A percentile compares a stretch with the other conserved stretches of the same genome.
Evolutionary conservation across 2,329 filamentous ascomycete genomes (phyloP).

Genomic region (Dichotomopilus funicola): DNA sequence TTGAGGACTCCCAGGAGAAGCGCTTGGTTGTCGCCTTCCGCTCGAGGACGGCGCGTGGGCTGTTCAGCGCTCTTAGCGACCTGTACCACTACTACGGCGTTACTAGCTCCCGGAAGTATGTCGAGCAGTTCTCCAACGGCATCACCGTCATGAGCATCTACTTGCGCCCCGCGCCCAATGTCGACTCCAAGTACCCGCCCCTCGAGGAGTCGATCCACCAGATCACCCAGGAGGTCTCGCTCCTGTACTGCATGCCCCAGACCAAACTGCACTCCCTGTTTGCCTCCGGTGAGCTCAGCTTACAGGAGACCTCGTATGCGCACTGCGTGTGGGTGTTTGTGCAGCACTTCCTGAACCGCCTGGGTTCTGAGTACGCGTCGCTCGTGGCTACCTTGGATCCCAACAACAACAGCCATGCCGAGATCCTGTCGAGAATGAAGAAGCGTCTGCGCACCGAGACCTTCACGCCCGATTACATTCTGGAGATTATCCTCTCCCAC

Average conservation of each 20-base stretch:
- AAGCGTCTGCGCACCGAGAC: constrained; percentile 91
- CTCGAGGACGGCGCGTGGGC: constrained; percentile 79
- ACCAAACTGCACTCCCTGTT: constrained; percentile 94
- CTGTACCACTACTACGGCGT: constrained; percentile 98
- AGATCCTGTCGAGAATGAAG: constrained; percentile 89
- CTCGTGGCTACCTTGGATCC: constrained; percentile 73
- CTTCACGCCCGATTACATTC: constrained; percentile 96
- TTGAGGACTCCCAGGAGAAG: constrained; percentile 87
- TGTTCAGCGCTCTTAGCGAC: constrained; percentile 93
- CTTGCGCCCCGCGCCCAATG: constrained; percentile 62
- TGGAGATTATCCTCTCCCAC: constrained; percentile 91
- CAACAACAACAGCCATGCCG: constrained; percentile 77
- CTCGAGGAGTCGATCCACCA: constrained; percentile 95
- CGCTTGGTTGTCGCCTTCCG: constrained; percentile 91
- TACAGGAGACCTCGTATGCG: constrained; percentile 95
- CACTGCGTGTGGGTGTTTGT: constrained; percentile 98
- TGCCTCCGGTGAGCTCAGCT: constrained; percentile 73
- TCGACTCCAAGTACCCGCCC: constrained; percentile 58
- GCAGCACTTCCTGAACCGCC: constrained; percentile 93
- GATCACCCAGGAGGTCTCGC: constrained; percentile 96
- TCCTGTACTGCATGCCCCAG: constrained; percentile 95
- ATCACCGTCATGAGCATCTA: constrained; percentile 97
- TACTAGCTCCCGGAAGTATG: constrained; percentile 93
- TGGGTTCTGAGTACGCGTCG: constrained; percentile 86
- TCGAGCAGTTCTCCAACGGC: constrained; percentile 98